Base-by-base conservation (phyloP, 306 rosid genomes). In the Geum urbanum region DNA sequence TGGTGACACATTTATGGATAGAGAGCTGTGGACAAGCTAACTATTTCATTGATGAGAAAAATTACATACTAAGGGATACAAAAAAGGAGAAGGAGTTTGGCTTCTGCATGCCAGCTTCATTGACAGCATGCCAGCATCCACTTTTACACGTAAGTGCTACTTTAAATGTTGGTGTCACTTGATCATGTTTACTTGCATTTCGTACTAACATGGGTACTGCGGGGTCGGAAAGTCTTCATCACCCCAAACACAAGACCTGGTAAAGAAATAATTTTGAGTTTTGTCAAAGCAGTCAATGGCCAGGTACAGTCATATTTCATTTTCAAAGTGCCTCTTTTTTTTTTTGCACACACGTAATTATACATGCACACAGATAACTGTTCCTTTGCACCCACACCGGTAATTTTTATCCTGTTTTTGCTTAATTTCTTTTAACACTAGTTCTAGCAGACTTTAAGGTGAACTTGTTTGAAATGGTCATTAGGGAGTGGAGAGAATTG, bases 11-110 rank as follows among this genome's bases (percentile, higher is more conserved):
- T 83, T 81, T 76, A 69, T 95, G 99, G 99, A 78, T 95, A 39
- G 92, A 91, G 64, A 89, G 92, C 80, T 95, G 97, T 76, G 99
- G 97, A 61, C 92, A 91, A 85, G 96, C 97, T 53, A 83, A 79
- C 74, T 89, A 96, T 82, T 86, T 91, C 78, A 80, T 95, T 11
- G 99, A 95, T 39, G 97, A 95, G 87, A 91, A 82, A 78, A 83
- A 74, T 49, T 82, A 88, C 78, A 81, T 95, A 63, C 67, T 95
- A 41, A 84, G 95, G 82, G 99, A 91, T 55, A 74, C 83, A 45
- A 89, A 89, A 74, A 95, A 89, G 86, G 99, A 95, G 77, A 86
- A 87, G 87, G 97, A 95, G 83, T 70, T 86, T 64, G 97, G 96
- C 66, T 95, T 95, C 80, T 83, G 84, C 81, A 82, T 95, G 97